Conservation (phyloP, 2,329 filamentous ascomycete genomes). For the Aureobasidium sp. region DNA sequence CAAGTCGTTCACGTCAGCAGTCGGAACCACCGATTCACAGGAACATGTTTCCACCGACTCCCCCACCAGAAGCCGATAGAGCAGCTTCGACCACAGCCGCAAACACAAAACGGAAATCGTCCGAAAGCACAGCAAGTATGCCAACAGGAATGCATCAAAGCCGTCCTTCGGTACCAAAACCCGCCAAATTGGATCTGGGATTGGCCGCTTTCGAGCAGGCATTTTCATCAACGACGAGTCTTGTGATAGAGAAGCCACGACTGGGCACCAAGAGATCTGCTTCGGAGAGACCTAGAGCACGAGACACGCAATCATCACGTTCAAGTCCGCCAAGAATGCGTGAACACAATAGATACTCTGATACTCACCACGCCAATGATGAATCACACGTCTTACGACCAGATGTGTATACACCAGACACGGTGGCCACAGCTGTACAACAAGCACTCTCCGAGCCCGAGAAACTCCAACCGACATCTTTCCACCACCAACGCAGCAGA, state of each 20-base stretch:
- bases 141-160: conserved; percentile 34
- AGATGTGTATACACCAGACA: conserved; percentile 7
- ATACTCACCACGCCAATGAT: neutral
- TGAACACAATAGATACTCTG: neutral
- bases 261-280: conserved; percentile 33
- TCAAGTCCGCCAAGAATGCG: neutral
- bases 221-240: neutral
- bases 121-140: conserved; percentile 36
- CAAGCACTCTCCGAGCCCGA: conserved; percentile 19
- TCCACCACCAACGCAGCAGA: conserved; percentile 22
- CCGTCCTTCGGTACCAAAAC: conserved; percentile 42
- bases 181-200: conserved; percentile 42
- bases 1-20: conserved; percentile 69
- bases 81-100: conserved; percentile 14
- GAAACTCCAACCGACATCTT: conserved; percentile 16
- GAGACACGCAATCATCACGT: neutral
- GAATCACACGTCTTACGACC: neutral
- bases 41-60: conserved; percentile 90
- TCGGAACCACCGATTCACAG: conserved; percentile 74
- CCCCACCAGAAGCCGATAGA: conserved; percentile 71
- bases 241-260: conserved; percentile 22
- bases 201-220: conserved; percentile 37
- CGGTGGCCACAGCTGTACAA: conserved; percentile 16
- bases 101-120: conserved; percentile 26
- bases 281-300: conserved; percentile 32